Evolutionary conservation across 2,329 filamentous ascomycete species (phyloP), one percentile per base, ranked within the genome.

Genomic region (Penicillium sp.): DNA sequence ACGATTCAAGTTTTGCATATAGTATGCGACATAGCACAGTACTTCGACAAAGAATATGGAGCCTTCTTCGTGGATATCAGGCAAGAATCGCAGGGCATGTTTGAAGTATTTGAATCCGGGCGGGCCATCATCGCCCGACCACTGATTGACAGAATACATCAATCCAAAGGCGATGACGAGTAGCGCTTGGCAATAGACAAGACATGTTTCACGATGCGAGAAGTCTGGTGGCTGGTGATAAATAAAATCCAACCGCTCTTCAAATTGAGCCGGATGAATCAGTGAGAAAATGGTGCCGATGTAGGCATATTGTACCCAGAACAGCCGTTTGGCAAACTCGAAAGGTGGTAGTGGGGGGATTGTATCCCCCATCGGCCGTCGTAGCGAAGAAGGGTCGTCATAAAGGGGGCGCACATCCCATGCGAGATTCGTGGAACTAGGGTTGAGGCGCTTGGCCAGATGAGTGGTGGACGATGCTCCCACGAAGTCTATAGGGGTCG

Each of bases 221-320:
- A 70, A 59, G 31, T 76, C 66, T 0, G 68, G 68, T 1, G 63
- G 59, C 2, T 66, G 62, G 7, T 61, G 59, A 39, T 78, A 77
- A 3, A 73, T 70, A 18, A 64, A 54, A 10, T 64, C 45, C 1
- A 79, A 60, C 17, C 71, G 63, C 23, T 59, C 51, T 43, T 77
- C 73, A 36, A 78, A 78, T 11, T 67, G 56, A 3, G 62, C 53
- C 0, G 73, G 72, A 17, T 73, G 68, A 0, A 73, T 68, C 30
- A 79, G 74, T 8, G 73, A 71, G 43, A 79, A 79, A 7, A 79
- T 79, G 10, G 76, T 78, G 8, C 76, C 76, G 13, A 79, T 78
- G 39, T 77, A 79, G 21, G 68, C 67, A 53, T 78, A 76, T 41
- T 79, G 77, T 1, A 74, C 71, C 18, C 67, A 64, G 43, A 74